phyloP scores from a whole-genome alignment of 129 eudicot species.

The Artemisia tridentata region DNA sequence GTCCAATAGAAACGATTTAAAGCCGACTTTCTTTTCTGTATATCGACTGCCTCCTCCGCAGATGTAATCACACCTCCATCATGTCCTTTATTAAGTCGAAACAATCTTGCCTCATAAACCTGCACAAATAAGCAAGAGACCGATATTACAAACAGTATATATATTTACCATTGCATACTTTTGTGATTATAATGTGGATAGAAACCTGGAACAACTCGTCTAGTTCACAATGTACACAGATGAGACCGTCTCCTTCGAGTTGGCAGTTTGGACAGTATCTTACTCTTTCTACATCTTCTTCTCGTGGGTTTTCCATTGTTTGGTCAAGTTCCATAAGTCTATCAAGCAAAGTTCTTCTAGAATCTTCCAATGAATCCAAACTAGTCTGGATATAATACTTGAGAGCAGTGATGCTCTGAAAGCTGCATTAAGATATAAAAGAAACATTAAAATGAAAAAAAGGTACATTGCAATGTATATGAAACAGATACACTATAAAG shows the following conservation, averaged over 20 bases:
- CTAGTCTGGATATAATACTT: constrained; percentile 73
- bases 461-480: constrained; percentile 11
- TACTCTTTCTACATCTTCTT: constrained; percentile 75
- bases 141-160: constrained; percentile 1
- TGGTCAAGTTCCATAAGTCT: constrained; percentile 71
- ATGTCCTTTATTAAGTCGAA: constrained; percentile 67
- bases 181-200: neutral
- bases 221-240: constrained; percentile 87
- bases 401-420: constrained; percentile 70
- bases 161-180: too few species aligned
- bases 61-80: constrained; percentile 62
- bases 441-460: neutral
- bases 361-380: constrained; percentile 73
- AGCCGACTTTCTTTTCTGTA: constrained; percentile 62
- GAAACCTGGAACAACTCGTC: constrained; percentile 85
- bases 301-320: constrained; percentile 78
- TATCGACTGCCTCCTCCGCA: constrained; percentile 82
- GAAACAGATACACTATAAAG: too few species aligned
- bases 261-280: constrained; percentile 85
- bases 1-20: constrained; percentile 65
- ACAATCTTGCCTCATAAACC: constrained; percentile 95
- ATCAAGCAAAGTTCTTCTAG: constrained; percentile 61
- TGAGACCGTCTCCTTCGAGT: constrained; percentile 60
- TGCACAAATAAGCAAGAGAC: constrained; percentile 24
- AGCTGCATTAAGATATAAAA: constrained; percentile 43